Conservation (phyloP, 345 rosid genomes). For the Dipteronia sinensis region DNA sequence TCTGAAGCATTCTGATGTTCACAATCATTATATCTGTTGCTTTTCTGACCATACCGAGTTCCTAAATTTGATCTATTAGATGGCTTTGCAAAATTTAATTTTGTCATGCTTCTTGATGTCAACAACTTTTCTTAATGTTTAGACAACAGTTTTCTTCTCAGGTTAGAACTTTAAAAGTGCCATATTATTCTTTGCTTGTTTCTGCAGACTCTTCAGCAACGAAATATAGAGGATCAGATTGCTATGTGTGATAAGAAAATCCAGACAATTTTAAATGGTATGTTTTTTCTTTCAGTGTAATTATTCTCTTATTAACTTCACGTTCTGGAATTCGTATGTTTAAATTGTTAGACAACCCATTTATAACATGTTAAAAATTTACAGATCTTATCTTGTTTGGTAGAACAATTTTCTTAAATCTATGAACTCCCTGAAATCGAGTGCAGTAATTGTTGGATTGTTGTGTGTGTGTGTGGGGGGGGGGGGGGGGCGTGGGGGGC, state of each 20-base stretch:
- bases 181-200: slow-evolving; percentile 8
- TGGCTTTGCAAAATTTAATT: neutral
- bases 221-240: slow-evolving; percentile 66
- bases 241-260: slow-evolving; percentile 58
- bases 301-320: neutral
- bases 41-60: neutral
- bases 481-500: no score
- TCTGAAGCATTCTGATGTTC: neutral
- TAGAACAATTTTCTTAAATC: neutral
- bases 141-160: neutral
- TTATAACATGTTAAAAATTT: neutral
- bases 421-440: neutral
- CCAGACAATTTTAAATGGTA: slow-evolving; percentile 51
- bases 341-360: neutral
- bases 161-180: slow-evolving; percentile 2
- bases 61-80: neutral
- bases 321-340: neutral
- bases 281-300: neutral
- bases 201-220: slow-evolving; percentile 66
- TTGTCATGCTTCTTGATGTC: neutral
- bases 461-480: no score
- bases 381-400: neutral
- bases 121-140: neutral
- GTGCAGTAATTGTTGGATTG: neutral
- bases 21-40: neutral